Evolutionary conservation across 805 yeast genomes (phyloP).

Genomic region (Candida incommunis): DNA sequence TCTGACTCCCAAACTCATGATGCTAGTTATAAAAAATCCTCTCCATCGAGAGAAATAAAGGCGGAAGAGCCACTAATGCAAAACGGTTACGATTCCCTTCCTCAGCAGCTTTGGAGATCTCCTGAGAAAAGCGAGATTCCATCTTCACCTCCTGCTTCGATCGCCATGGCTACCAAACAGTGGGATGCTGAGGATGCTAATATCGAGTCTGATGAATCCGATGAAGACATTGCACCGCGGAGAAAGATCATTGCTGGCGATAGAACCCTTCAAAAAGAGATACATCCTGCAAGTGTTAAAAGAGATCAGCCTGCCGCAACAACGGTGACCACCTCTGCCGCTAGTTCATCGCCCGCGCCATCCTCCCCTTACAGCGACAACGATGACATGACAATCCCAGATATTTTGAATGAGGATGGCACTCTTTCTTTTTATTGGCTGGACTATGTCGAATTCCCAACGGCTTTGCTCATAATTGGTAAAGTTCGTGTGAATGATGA

Average conservation of each 20-base stretch:
- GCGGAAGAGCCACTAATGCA: not conserved
- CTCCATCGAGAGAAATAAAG: not conserved
- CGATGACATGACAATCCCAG: slow-evolving; percentile 14
- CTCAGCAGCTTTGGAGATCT: not conserved
- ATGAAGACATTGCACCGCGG: slow-evolving; percentile 2
- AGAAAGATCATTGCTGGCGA: slow-evolving; percentile 1
- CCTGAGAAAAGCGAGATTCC: not conserved
- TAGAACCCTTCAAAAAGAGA: not conserved
- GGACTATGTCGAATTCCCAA: slow-evolving; percentile 62
- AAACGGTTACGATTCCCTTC: not conserved
- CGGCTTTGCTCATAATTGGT: slow-evolving; percentile 62
- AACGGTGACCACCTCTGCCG: slow-evolving; percentile 5
- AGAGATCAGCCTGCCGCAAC: slow-evolving; percentile 5
- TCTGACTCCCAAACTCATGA: too few relatives aligned
- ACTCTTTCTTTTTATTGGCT: slow-evolving; percentile 73
- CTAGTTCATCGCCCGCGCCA: slow-evolving; percentile 4
- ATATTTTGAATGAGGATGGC: slow-evolving; percentile 29
- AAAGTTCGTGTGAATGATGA: slow-evolving; percentile 41
- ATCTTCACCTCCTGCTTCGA: not conserved
- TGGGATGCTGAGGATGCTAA: not conserved
- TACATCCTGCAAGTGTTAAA: slow-evolving; percentile 4
- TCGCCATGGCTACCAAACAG: not conserved
- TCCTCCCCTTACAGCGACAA: slow-evolving; percentile 4
- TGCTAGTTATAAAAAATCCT: not conserved
- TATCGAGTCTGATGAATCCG: slow-evolving; percentile 1